Base-by-base conservation (phyloP, 768 basidiomycete species). In the Neoboletus subvelutipes region DNA sequence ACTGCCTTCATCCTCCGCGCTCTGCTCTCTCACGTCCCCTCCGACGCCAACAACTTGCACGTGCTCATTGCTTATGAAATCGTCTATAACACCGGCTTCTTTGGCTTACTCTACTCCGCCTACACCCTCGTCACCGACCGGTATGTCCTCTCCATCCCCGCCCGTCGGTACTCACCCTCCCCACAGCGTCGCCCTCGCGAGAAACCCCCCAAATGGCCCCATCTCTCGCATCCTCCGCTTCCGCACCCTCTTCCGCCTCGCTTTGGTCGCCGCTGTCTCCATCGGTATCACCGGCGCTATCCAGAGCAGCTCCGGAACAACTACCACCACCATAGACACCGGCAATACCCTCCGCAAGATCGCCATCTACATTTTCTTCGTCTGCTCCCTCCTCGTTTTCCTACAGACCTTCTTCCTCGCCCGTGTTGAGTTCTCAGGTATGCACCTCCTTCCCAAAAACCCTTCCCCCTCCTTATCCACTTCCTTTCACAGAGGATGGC, bases 1-100 rank as follows among this genome's bases (percentile, higher is more conserved):
- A 33, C 48, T 0, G 64, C 57, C 1, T 63, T 67, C 17, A 22
- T 62, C 50, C 47, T 66, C n/a, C 64, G 68, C 4, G 60, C 60
- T 0, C 2, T 64, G 20, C 57, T 68, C 8, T 39, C 64, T 5
- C 13, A 29, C 41, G 67, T 61, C 7, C 13, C 56, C 1, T 33
- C 66, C 24, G 70, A 67, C 7, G 67, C 59, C 1, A 13, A 70
- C 24, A 64, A 69, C 22, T 0, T 64, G 33, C 31, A 64, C 46
- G 11, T 69, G 11, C 28, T 72, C 24, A 50, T 74, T 29, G 67
- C 74, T 17, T 67, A 69, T 20, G 55, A 64, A 53, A 64, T 75
- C 54, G 40, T 76, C 18, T 75, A 75, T 62, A 73, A 69, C 58
- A 64, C 61, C 1, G 73, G 72, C 29, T 73, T 75, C 68, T 75